phyloP scores from a whole-genome alignment of 176 grass and related monocot species.

The Musa acuminata region DNA sequence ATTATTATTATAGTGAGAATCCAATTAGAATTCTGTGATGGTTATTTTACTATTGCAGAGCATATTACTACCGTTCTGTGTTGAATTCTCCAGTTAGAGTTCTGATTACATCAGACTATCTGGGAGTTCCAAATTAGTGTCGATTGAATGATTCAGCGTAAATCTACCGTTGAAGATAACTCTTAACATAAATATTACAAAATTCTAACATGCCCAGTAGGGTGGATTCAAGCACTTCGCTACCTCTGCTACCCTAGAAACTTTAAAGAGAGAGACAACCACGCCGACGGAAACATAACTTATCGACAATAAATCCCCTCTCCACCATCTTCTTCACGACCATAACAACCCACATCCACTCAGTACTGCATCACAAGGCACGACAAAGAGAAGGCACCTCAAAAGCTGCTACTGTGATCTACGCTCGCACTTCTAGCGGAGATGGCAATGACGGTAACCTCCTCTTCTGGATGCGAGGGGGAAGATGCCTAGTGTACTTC shows the following conservation, averaged over 20 bases:
- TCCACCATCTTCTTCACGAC: neutral
- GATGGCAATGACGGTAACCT: constrained; percentile 68
- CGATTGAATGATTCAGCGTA: neutral
- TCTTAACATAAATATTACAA: neutral
- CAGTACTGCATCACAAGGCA: neutral
- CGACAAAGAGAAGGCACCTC: neutral
- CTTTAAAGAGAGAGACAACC: neutral
- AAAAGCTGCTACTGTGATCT: neutral
- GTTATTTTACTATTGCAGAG: no score
- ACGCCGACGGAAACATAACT: neutral
- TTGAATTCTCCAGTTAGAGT: no score
- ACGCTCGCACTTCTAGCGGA: constrained; percentile 47
- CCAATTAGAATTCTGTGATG: no score
- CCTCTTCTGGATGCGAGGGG: constrained; percentile 96
- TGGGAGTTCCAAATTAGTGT: neutral
- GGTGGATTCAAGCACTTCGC: neutral
- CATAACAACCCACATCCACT: neutral
- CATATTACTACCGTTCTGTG: no score
- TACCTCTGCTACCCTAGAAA: neutral
- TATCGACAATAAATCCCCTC: neutral
- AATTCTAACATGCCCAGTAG: neutral
- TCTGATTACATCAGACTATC: neutral
- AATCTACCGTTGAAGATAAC: neutral
- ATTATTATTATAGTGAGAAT: no score
- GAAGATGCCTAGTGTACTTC: constrained; percentile 84